Evolutionary conservation across 768 basidiomycete genomes (phyloP).

Genomic region (Russula brevipes): DNA sequence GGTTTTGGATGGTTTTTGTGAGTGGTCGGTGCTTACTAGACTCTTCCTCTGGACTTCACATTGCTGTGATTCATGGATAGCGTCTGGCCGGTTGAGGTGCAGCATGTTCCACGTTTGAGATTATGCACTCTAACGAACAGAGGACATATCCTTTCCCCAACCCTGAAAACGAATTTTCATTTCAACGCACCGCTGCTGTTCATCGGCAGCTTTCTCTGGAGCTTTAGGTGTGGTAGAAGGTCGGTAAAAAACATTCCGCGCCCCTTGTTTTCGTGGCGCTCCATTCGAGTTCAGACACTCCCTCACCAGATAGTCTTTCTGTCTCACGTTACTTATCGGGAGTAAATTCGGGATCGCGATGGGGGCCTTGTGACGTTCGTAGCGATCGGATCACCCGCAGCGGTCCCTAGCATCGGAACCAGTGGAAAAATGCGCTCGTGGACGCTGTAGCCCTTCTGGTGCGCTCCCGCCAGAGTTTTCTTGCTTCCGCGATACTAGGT

Average conservation of each 20-base stretch:
- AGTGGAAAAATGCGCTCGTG: conserved; percentile 54
- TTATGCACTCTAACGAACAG: conserved; percentile 3
- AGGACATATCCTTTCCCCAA: conserved; percentile 45
- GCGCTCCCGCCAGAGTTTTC: not conserved
- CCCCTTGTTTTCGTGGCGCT: too few species aligned
- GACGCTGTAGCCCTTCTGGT: conserved; percentile 50
- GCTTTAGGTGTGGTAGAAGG: conserved; percentile 44
- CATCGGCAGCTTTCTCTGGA: conserved; percentile 47
- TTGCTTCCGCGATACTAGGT: not conserved
- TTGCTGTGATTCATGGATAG: conserved; percentile 46
- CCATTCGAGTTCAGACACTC: too few species aligned
- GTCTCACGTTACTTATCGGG: conserved; percentile 49
- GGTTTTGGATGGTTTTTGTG: conserved; percentile 77
- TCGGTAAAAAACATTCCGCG: conserved; percentile 24
- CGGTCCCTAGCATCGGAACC: conserved; percentile 44
- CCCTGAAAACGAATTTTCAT: conserved; percentile 45
- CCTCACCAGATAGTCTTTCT: conserved; percentile 43
- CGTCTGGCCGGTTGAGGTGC: conserved; percentile 57
- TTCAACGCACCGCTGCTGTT: conserved; percentile 47
- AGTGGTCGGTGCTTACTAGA: conserved; percentile 28
- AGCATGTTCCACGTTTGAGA: not conserved
- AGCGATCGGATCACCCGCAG: conserved; percentile 44
- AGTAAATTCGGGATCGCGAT: conserved; percentile 50
- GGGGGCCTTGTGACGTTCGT: conserved; percentile 43
- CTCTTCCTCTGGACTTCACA: not conserved